phyloP scores from a whole-genome alignment of 2,329 filamentous ascomycete genomes.

The Diatrype stigma region DNA sequence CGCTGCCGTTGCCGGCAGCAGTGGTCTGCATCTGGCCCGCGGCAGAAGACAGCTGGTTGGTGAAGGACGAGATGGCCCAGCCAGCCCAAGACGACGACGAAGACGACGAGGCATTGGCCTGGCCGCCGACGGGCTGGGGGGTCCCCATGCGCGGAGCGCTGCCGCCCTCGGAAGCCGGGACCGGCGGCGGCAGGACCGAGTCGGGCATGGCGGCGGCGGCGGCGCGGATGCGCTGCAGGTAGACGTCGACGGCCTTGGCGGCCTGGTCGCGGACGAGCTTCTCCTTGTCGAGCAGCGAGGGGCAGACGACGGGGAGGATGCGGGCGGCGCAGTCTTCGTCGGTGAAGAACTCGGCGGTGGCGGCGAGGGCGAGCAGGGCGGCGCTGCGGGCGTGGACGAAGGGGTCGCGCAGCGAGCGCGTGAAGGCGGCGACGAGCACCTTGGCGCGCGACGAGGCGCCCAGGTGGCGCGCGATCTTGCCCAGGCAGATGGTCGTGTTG shows the following conservation, averaged over 20 bases:
- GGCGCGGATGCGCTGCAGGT: conserved; percentile 78
- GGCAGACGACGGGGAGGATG: conserved; percentile 79
- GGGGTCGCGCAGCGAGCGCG: conserved; percentile 82
- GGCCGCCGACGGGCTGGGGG: conserved; percentile 49
- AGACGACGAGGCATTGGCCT: conserved; percentile 44
- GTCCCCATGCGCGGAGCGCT: conserved; percentile 68
- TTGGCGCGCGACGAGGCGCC: conserved; percentile 76
- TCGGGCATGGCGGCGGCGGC: conserved; percentile 73
- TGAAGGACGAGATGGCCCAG: conserved; percentile 98
- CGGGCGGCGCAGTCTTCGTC: conserved; percentile 86
- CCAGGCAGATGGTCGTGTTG: conserved; percentile 95
- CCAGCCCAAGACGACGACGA: conserved; percentile 70
- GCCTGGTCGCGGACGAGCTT: conserved; percentile 92
- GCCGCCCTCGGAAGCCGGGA: conserved; percentile 43
- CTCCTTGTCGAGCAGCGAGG: conserved; percentile 87
- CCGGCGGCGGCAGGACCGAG: conserved; percentile 64
- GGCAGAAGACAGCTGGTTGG: conserved; percentile 82
- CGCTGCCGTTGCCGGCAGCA: conserved; percentile 35
- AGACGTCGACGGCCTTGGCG: conserved; percentile 82
- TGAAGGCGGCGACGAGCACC: conserved; percentile 89
- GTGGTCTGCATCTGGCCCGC: conserved; percentile 78
- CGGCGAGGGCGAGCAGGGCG: conserved; percentile 77
- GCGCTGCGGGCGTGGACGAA: conserved; percentile 94
- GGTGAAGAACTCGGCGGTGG: conserved; percentile 79
- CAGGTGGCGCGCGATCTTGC: conserved; percentile 90